Conservation (phyloP, 106 monocot species). For the Platanthera zijinensis region DNA sequence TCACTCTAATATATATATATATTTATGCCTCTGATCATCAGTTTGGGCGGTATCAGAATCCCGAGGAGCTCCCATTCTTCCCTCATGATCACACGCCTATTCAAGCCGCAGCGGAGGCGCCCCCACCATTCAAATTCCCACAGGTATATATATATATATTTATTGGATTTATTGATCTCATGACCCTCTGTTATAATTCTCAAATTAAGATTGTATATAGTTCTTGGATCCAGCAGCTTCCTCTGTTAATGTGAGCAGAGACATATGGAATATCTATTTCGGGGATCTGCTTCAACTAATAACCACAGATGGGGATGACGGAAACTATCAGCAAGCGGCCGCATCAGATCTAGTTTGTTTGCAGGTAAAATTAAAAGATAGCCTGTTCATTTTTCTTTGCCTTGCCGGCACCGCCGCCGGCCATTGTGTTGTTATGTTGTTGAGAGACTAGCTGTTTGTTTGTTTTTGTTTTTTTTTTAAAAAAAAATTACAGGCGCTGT, state of each 20-base stretch:
- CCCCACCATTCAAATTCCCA: slow-evolving; percentile 25
- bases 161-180: background rate
- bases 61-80: slow-evolving; percentile 73
- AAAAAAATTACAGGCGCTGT: slow-evolving; percentile 34
- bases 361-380: slow-evolving; percentile 29
- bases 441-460: too few relatives aligned
- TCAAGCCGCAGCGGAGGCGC: background rate
- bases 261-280: slow-evolving; percentile 42
- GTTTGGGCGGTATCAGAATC: slow-evolving; percentile 65
- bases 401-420: too few relatives aligned
- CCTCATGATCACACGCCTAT: slow-evolving; percentile 14
- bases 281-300: slow-evolving; percentile 29
- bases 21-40: too few relatives aligned
- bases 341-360: slow-evolving; percentile 47
- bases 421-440: too few relatives aligned
- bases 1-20: too few relatives aligned
- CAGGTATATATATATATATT: slow-evolving; percentile 17
- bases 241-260: slow-evolving; percentile 30
- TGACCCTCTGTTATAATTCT: background rate
- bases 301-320: slow-evolving; percentile 39
- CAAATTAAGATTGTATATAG: slow-evolving; percentile 12
- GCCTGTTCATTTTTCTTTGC: too few relatives aligned
- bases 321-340: slow-evolving; percentile 34
- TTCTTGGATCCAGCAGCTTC: slow-evolving; percentile 40
- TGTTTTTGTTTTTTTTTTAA: background rate